A percentile compares a stretch with the other conserved stretches of the same genome.
These are phyloP conservation scores for Acanthamoeba culbertsoni DNA, from an alignment of 208 protist genomes.

Conservation along the genomic window DNA sequence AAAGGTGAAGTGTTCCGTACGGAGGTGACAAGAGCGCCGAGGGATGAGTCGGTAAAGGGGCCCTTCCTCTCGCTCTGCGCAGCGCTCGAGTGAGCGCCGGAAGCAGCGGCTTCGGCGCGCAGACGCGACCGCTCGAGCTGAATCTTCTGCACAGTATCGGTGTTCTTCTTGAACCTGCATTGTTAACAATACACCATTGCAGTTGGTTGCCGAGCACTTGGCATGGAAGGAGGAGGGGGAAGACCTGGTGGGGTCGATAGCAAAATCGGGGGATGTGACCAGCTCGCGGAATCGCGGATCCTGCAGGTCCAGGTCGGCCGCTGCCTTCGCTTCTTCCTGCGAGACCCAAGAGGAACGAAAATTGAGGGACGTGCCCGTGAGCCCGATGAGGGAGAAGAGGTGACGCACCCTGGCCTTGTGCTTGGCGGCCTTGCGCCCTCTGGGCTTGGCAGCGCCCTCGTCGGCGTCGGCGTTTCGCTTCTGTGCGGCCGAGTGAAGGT, in stretches of 20 bases:
- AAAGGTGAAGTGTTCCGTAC: neutral
- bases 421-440: neutral
- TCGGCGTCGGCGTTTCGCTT: conserved; percentile 78
- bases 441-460: neutral
- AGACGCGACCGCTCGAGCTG: conserved; percentile 7
- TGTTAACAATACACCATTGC: neutral
- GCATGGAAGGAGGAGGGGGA: neutral
- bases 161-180: conserved; percentile 28
- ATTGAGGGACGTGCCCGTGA: neutral
- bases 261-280: conserved; percentile 66
- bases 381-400: neutral
- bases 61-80: neutral
- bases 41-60: neutral
- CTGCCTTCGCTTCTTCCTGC: conserved; percentile 6
- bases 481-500: conserved; percentile 68
- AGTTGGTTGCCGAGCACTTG: neutral
- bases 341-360: neutral
- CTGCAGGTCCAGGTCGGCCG: conserved; percentile 72
- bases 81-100: too few relatives aligned
- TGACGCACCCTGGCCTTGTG: neutral
- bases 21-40: neutral
- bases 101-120: neutral
- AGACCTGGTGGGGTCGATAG: conserved; percentile 79
- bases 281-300: conserved; percentile 79
- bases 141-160: neutral